Evolutionary conservation across 805 yeast species (phyloP).

Genomic region (Metschnikowia gelsemii): DNA sequence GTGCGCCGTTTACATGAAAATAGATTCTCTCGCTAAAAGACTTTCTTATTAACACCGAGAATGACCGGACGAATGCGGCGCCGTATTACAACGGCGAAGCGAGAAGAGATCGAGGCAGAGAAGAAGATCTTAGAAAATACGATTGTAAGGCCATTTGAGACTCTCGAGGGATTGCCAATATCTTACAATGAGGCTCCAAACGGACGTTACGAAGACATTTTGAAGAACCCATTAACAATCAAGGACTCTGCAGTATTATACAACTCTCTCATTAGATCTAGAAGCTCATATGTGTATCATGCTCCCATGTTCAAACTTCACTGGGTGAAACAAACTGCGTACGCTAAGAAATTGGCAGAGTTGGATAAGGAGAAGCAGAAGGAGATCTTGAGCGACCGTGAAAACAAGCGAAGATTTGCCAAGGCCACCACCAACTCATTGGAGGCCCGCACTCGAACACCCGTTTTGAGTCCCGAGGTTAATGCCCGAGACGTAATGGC

Average conservation of each 20-base stretch:
- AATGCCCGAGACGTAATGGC: conserved; percentile 85
- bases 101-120: conserved; percentile 44
- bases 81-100: conserved; percentile 41
- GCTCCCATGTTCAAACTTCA: conserved; percentile 71
- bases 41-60: neutral
- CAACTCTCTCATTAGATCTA: conserved; percentile 68
- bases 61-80: conserved; percentile 47
- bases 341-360: conserved; percentile 46
- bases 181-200: conserved; percentile 64
- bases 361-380: conserved; percentile 30
- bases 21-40: neutral
- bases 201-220: conserved; percentile 44
- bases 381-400: conserved; percentile 18
- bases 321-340: conserved; percentile 72
- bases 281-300: conserved; percentile 57
- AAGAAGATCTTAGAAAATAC: conserved; percentile 36
- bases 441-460: conserved; percentile 26
- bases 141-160: conserved; percentile 61
- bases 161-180: conserved; percentile 65
- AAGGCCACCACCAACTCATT: conserved; percentile 21
- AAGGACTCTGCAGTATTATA: conserved; percentile 73
- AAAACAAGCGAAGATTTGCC: conserved; percentile 19
- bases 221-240: conserved; percentile 65
- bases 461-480: conserved; percentile 38
- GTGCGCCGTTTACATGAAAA: too few species aligned